phyloP scores from a whole-genome alignment of 352 stramenopile species.

The Phytophthora fragariaefolia region DNA sequence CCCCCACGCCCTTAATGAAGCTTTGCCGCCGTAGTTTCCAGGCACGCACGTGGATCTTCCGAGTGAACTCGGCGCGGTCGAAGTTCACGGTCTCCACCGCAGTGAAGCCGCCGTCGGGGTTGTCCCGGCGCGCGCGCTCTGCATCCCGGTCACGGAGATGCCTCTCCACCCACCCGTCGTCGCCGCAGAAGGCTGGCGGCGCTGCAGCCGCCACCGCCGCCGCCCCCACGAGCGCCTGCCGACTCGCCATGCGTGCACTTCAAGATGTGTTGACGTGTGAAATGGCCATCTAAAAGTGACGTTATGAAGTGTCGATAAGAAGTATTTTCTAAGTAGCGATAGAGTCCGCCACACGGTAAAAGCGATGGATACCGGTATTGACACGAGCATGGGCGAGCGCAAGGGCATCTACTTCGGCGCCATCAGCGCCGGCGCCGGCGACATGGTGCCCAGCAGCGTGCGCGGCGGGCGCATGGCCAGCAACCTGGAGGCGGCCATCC shows the following conservation, averaged over 20 bases:
- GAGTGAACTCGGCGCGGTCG: conserved; percentile 63
- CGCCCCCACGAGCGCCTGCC: neutral
- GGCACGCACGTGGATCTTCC: conserved; percentile 51
- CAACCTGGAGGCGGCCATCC: conserved; percentile 74
- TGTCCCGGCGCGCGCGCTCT: conserved; percentile 44
- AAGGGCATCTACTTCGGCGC: conserved; percentile 87
- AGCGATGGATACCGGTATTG: conserved; percentile 10
- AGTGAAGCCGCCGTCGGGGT: conserved; percentile 38
- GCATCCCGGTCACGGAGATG: conserved; percentile 46
- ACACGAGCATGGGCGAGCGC: conserved; percentile 62
- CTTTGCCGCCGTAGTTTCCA: too few relatives aligned
- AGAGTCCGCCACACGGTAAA: too few relatives aligned
- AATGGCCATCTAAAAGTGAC: too few relatives aligned
- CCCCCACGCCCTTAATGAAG: too few relatives aligned
- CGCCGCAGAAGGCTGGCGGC: conserved; percentile 44
- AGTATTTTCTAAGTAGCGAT: too few relatives aligned
- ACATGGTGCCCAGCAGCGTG: conserved; percentile 59
- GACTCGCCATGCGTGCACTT: conserved; percentile 12
- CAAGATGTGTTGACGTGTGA: conserved; percentile 26
- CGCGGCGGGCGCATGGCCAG: conserved; percentile 24
- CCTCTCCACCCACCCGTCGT: conserved; percentile 60
- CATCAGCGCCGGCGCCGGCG: conserved; percentile 48
- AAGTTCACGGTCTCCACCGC: conserved; percentile 54
- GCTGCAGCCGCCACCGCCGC: neutral
- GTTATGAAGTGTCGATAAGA: too few relatives aligned